Conservation (phyloP, 2,329 filamentous ascomycete genomes). For the Raffaelea albimanens region DNA sequence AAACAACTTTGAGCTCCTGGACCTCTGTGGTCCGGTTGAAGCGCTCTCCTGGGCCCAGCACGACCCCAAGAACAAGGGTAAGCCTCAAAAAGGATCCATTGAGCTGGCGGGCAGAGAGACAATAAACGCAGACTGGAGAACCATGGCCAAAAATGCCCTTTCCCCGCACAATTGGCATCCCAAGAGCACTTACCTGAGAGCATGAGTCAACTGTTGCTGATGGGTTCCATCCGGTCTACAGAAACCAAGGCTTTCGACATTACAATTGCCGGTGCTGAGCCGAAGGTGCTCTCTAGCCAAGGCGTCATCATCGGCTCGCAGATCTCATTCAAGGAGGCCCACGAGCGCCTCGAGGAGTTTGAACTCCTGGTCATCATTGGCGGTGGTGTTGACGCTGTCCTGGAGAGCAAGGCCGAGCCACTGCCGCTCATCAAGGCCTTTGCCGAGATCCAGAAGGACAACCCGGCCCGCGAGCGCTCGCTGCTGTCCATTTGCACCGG, state of each 20-base stretch:
- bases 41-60: conserved; percentile 41
- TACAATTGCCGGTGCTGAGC: conserved; percentile 43
- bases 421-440: conserved; percentile 66
- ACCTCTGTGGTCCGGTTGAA: conserved; percentile 48
- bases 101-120: background rate
- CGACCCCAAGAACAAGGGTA: conserved; percentile 43
- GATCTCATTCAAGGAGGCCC: conserved; percentile 69
- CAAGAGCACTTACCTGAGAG: no score
- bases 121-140: background rate
- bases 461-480: conserved; percentile 71
- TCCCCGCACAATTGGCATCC: background rate
- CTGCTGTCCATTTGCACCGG: conserved; percentile 74
- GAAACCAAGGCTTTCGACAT: conserved; percentile 49
- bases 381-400: conserved; percentile 52
- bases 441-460: conserved; percentile 69
- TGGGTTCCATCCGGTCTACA: conserved; percentile 15
- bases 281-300: conserved; percentile 47
- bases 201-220: conserved; percentile 2
- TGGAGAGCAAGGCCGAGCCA: conserved; percentile 61
- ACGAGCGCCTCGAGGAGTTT: conserved; percentile 64
- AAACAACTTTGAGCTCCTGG: conserved; percentile 48
- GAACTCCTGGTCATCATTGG: conserved; percentile 73
- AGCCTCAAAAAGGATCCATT: no score
- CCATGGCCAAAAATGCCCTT: background rate
- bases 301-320: conserved; percentile 65